Evolutionary conservation across 2,329 filamentous ascomycete genomes (phyloP).

Genomic region (Xylaria sp.): DNA sequence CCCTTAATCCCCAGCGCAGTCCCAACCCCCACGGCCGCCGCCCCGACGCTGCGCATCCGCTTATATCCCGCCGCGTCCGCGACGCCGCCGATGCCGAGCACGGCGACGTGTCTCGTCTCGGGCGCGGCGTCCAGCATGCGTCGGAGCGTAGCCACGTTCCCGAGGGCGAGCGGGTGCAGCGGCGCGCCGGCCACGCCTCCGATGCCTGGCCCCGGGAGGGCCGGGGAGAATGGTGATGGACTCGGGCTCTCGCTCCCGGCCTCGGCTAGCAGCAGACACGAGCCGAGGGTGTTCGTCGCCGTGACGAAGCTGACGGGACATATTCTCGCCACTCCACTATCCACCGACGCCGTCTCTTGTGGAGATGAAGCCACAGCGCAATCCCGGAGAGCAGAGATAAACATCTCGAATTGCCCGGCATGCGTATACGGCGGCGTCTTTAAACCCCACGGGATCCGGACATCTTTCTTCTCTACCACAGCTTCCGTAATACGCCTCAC

Average conservation of each 20-base stretch:
- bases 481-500: conserved; percentile 53
- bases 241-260: conserved; percentile 37
- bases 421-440: conserved; percentile 84
- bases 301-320: conserved; percentile 75
- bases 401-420: conserved; percentile 68
- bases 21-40: conserved; percentile 73
- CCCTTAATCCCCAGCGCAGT: conserved; percentile 76
- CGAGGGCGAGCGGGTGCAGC: conserved; percentile 77
- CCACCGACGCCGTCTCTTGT: too few relatives aligned
- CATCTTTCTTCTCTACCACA: conserved; percentile 51
- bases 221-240: neutral
- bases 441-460: conserved; percentile 68
- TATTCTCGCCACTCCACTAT: conserved; percentile 25
- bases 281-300: conserved; percentile 79
- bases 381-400: conserved; percentile 63
- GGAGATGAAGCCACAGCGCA: neutral
- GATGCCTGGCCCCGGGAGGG: conserved; percentile 64
- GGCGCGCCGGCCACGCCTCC: conserved; percentile 79
- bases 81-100: conserved; percentile 81
- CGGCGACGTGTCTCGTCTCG: conserved; percentile 63
- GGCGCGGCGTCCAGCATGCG: conserved; percentile 64
- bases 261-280: conserved; percentile 67
- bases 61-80: conserved; percentile 69
- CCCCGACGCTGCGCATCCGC: conserved; percentile 75
- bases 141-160: conserved; percentile 78